These are phyloP conservation scores for Aspergillus intermedius DNA, from an alignment of 2,329 filamentous ascomycete species.

Conservation along the genomic window DNA sequence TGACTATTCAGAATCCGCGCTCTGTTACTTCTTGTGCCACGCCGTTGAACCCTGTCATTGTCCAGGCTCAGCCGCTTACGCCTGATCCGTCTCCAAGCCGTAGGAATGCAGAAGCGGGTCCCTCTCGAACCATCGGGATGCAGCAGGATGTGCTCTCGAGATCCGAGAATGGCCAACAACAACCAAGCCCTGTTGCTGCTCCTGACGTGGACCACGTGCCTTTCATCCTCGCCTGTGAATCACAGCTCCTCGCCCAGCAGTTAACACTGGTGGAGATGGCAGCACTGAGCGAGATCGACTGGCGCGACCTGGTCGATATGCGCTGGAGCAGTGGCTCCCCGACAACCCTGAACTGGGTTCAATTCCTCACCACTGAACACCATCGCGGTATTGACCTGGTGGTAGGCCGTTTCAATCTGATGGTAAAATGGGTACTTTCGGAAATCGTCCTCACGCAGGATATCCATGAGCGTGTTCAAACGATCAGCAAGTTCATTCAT, in stretches of 20 bases:
- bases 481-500: conserved; percentile 58
- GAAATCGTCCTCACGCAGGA: conserved; percentile 55
- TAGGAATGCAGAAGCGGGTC: conserved; percentile 11
- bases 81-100: conserved; percentile 38
- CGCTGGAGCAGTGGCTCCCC: conserved; percentile 53
- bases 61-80: conserved; percentile 33
- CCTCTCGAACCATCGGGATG: conserved; percentile 16
- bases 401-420: conserved; percentile 60
- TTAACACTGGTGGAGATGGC: conserved; percentile 61
- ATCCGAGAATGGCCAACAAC: conserved; percentile 22
- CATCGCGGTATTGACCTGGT: conserved; percentile 57
- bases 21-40: conserved; percentile 28
- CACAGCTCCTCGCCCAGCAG: conserved; percentile 55
- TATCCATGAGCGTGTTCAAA: conserved; percentile 52
- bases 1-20: conserved; percentile 35
- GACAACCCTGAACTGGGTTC: conserved; percentile 53
- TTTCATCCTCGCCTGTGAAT: conserved; percentile 58
- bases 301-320: conserved; percentile 60
- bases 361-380: conserved; percentile 51
- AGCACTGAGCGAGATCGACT: conserved; percentile 59
- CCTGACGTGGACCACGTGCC: conserved; percentile 46
- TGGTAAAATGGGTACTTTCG: conserved; percentile 61
- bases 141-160: conserved; percentile 28
- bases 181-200: conserved; percentile 7
- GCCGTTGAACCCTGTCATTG: conserved; percentile 25